These are phyloP conservation scores for Pseudocercospora vitis DNA, from an alignment of 2,329 filamentous ascomycete species.

Conservation along the genomic window DNA sequence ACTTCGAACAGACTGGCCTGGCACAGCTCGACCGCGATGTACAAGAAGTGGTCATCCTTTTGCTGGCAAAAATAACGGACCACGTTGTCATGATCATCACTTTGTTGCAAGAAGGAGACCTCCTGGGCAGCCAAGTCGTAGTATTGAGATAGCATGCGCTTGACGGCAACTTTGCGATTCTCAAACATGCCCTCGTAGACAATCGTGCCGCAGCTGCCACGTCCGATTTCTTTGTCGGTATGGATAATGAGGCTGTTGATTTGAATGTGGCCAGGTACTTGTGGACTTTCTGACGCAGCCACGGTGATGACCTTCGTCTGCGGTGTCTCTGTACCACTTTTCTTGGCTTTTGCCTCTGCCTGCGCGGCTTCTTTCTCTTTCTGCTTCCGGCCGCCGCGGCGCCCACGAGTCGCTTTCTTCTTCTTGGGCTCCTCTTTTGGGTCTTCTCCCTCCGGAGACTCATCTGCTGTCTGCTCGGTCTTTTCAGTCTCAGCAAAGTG, in stretches of 20 bases:
- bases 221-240: slow-evolving; percentile 61
- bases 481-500: slow-evolving; percentile 19
- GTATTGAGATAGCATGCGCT: slow-evolving; percentile 94
- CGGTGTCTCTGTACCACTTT: slow-evolving; percentile 22
- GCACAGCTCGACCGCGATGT: slow-evolving; percentile 93
- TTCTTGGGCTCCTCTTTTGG: slow-evolving; percentile 39
- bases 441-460: slow-evolving; percentile 29
- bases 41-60: slow-evolving; percentile 83
- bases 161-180: slow-evolving; percentile 88
- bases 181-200: slow-evolving; percentile 93
- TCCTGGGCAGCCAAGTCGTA: slow-evolving; percentile 95
- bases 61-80: slow-evolving; percentile 96
- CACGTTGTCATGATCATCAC: slow-evolving; percentile 93
- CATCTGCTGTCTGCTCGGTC: slow-evolving; percentile 10
- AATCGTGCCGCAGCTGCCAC: slow-evolving; percentile 94
- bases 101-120: slow-evolving; percentile 84
- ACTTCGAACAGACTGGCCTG: slow-evolving; percentile 91
- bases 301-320: slow-evolving; percentile 45
- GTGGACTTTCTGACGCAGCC: slow-evolving; percentile 42
- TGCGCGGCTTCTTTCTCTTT: slow-evolving; percentile 44
- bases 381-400: slow-evolving; percentile 47
- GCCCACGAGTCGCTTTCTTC: slow-evolving; percentile 53
- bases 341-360: slow-evolving; percentile 41
- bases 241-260: slow-evolving; percentile 63
- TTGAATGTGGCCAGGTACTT: slow-evolving; percentile 52